A percentile compares a stretch with the other conserved stretches of the same genome.
Conservation (phyloP, 495 filamentous ascomycete species). For the Penicillium fimorum region DNA sequence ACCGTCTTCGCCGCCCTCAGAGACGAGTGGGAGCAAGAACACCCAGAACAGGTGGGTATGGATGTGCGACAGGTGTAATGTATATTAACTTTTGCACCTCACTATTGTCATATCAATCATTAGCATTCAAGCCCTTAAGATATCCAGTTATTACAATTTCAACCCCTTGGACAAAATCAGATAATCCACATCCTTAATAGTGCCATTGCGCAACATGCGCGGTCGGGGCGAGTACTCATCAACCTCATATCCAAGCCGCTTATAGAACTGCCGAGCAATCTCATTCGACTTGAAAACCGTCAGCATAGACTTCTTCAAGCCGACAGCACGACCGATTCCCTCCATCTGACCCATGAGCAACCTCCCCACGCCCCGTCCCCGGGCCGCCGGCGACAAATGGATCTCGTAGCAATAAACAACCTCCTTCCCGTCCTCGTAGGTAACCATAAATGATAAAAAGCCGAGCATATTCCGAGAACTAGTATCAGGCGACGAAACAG, state of each 20-base stretch:
- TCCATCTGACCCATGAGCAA: slow-evolving; percentile 44
- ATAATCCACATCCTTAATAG: slow-evolving; percentile 64
- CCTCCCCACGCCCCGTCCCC: slow-evolving; percentile 45
- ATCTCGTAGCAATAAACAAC: slow-evolving; percentile 90
- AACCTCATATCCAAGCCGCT: slow-evolving; percentile 60
- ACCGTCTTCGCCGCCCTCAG: slow-evolving; percentile 81
- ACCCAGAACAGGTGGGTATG: slow-evolving; percentile 84
- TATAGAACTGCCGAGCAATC: slow-evolving; percentile 63
- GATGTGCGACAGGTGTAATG: slow-evolving; percentile 79
- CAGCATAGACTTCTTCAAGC: slow-evolving; percentile 75
- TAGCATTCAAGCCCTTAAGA: slow-evolving; percentile 8
- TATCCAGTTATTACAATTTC: slow-evolving; percentile 10
- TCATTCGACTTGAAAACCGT: slow-evolving; percentile 73
- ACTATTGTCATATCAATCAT: not conserved
- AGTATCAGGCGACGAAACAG: not conserved
- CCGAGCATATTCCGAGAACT: slow-evolving; percentile 42
- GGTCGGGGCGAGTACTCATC: slow-evolving; percentile 67
- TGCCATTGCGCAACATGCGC: slow-evolving; percentile 61
- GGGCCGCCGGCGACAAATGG: slow-evolving; percentile 59
- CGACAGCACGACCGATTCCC: slow-evolving; percentile 41
- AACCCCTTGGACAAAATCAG: slow-evolving; percentile 67
- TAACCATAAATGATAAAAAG: slow-evolving; percentile 81
- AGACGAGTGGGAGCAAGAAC: slow-evolving; percentile 92
- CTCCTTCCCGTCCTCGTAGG: slow-evolving; percentile 69
- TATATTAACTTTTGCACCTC: slow-evolving; percentile 13